Evolutionary conservation across 805 yeast species (phyloP), one percentile per base, ranked within the genome.

Genomic region (Candida mattraensis): DNA sequence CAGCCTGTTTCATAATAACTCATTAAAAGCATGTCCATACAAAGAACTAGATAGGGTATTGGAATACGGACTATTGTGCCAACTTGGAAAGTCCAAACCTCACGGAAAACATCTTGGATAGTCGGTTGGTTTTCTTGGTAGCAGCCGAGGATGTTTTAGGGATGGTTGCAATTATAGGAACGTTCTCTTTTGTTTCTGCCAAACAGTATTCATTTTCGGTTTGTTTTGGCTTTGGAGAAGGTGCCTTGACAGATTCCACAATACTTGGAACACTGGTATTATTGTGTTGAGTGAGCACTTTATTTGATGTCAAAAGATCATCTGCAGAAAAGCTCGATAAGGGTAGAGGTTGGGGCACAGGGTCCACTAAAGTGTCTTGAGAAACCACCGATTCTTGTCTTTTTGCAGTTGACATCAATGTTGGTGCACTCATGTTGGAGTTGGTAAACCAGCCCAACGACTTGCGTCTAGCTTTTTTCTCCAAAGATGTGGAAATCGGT

Each of bases 391-490:
- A 27, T n/a, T 24, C 34, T 18, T 22, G 22, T 17, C 11, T 30
- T 12, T 24, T 23, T 20, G 18, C 13, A 13, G 18, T 8, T 26
- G 32, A 12, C 13, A n/a, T n/a, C 17, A 20, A 22, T 11, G 47
- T 24, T 11, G 54, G 52, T 7, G 52, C 45, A 37, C 50, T 45
- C 37, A 29, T 7, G 30, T 45, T 48, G 5, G 52, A 39, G 29
- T 47, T 47, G 7, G 42, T 33, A 22, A 53, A 54, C 58, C 58
- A 54, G 10, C 47, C 41, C 24, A 54, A 39, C 11, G 56, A 51
- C 28, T 44, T 44, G 13, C 56, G 44, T 28, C 47, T 42, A 2
- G 26, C 7, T 23, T 40, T 49, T 19, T 32, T 42, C 20, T 26
- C 42, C 8, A 25, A 10, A 9, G 24, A 21, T 4, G 20, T 24